Evolutionary conservation across 108 stramenopile species (phyloP).

Genomic region (Parietichytrium sp.): DNA sequence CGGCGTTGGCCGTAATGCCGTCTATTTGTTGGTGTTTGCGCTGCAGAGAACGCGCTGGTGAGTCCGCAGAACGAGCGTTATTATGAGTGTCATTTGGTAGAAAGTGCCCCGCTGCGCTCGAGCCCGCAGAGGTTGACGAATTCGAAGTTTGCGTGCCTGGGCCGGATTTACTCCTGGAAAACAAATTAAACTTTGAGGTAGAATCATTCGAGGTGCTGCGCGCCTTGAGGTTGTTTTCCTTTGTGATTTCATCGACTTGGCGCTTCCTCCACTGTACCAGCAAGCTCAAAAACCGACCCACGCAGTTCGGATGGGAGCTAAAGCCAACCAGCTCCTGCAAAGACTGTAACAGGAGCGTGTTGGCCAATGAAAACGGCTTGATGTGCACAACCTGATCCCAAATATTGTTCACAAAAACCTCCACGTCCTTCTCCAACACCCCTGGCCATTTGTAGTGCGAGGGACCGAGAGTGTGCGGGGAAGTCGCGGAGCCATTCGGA

Average conservation of each 20-base stretch:
- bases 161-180: neutral
- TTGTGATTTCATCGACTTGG: neutral
- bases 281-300: neutral
- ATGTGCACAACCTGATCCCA: neutral
- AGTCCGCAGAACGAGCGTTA: neutral
- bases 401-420: neutral
- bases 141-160: too few relatives aligned
- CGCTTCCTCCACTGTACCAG: neutral
- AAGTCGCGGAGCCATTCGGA: too few relatives aligned
- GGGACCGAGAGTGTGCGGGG: neutral
- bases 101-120: too few relatives aligned
- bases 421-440: neutral
- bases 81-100: too few relatives aligned
- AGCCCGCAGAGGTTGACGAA: too few relatives aligned
- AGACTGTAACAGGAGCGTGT: neutral
- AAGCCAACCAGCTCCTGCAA: neutral
- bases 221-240: too few relatives aligned
- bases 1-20: neutral
- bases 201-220: neutral
- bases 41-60: too few relatives aligned
- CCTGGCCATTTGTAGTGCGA: neutral
- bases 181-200: conserved; percentile 11
- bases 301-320: neutral
- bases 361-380: neutral
- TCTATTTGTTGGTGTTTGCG: too few relatives aligned